A percentile compares a stretch with the other conserved stretches of the same genome.
phyloP scores from a whole-genome alignment of 768 basidiomycete genomes.

The Mycena maculata region DNA sequence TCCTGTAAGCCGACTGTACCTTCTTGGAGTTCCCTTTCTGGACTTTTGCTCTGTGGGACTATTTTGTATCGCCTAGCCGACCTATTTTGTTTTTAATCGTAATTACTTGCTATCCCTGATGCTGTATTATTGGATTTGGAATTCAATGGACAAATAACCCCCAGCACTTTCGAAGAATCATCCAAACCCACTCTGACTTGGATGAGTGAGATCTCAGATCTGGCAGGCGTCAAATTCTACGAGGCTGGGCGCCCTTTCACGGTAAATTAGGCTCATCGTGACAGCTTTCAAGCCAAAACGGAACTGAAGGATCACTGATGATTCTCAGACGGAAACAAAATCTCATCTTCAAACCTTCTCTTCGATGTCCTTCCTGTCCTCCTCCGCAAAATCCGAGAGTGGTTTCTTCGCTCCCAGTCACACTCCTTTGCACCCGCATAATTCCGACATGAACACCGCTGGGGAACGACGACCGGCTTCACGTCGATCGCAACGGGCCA shows the following conservation, averaged over 20 bases:
- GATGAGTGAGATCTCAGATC: no score
- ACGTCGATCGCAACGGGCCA: constrained; percentile 26
- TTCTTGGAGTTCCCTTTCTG: neutral
- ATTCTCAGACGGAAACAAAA: neutral
- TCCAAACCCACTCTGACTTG: no score
- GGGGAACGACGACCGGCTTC: constrained; percentile 17
- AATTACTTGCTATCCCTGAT: neutral
- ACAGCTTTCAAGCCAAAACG: neutral
- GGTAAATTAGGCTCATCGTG: no score
- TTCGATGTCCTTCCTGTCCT: constrained; percentile 29
- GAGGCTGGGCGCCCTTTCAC: no score
- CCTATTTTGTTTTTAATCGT: neutral
- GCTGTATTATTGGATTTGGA: constrained; percentile 14
- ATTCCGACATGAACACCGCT: neutral
- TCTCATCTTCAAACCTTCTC: no score
- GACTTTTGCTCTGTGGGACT: constrained; percentile 17
- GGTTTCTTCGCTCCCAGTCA: neutral
- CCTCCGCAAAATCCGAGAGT: constrained; percentile 27
- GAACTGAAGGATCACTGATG: neutral
- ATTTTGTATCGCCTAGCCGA: constrained; percentile 25
- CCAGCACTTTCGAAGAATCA: no score
- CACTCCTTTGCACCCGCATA: constrained; percentile 17
- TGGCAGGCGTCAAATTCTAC: no score
- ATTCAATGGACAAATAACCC: neutral
- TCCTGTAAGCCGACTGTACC: neutral